Conservation (phyloP, 345 rosid genomes). For the Salix koriyanagi region DNA sequence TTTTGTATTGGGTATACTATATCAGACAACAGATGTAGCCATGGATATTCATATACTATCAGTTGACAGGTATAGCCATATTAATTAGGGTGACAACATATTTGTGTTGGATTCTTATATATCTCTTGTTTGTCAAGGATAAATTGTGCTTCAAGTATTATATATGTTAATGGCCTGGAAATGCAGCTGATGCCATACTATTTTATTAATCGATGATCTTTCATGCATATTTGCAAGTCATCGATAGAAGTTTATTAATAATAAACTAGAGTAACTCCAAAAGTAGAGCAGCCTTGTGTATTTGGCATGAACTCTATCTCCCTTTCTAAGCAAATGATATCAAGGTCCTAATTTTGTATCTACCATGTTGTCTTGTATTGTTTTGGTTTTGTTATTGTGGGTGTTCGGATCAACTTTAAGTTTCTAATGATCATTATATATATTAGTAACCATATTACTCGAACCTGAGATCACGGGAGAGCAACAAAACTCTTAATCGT, state of each 20-base stretch:
- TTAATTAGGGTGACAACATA: background rate
- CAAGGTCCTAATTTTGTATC: background rate
- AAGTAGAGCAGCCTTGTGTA: background rate
- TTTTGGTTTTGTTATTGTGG: background rate
- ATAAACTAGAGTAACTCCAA: background rate
- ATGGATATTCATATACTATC: background rate
- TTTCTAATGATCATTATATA: no score
- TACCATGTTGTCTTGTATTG: background rate
- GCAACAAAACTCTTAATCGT: no score
- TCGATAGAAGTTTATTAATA: background rate
- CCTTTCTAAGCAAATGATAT: conserved; percentile 2
- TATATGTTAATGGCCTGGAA: background rate
- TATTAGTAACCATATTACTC: no score
- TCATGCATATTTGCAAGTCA: conserved; percentile 16
- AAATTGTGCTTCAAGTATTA: background rate
- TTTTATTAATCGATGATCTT: conserved; percentile 2
- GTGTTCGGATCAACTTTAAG: no score
- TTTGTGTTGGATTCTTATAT: background rate
- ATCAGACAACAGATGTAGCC: background rate
- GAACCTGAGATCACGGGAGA: no score
- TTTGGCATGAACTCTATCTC: background rate
- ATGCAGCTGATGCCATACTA: background rate
- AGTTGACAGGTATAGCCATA: background rate
- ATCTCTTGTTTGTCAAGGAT: conserved; percentile 7
- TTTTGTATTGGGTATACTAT: background rate